These are phyloP conservation scores for Meyerozyma elateridarum DNA, from an alignment of 1,139 yeast genomes.

Conservation along the genomic window DNA sequence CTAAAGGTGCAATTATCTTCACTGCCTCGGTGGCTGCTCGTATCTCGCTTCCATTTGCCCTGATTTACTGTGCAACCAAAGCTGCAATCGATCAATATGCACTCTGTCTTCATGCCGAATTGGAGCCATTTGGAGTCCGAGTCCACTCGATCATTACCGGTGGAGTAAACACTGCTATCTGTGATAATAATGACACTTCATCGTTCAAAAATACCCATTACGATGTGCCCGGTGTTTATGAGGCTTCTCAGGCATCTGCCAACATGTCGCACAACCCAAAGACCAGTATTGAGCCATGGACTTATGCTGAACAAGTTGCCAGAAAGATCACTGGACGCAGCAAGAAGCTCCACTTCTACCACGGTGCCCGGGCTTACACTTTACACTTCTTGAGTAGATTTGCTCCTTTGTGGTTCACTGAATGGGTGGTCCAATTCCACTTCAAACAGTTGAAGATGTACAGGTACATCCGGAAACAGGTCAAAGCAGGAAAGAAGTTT, in stretches of 20 bases:
- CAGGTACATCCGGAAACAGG: slow-evolving; percentile 1
- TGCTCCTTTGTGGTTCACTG: slow-evolving; percentile 29
- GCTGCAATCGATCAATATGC: slow-evolving; percentile 28
- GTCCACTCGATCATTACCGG: slow-evolving; percentile 39
- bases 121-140: slow-evolving; percentile 32
- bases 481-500: too few relatives aligned
- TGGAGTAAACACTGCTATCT: slow-evolving; percentile 36
- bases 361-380: slow-evolving; percentile 21
- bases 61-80: slow-evolving; percentile 32
- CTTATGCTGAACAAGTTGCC: slow-evolving; percentile 30
- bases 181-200: slow-evolving; percentile 13
- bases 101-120: slow-evolving; percentile 17
- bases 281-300: slow-evolving; percentile 19
- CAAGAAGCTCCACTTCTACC: slow-evolving; percentile 29
- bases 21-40: slow-evolving; percentile 34
- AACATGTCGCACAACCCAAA: slow-evolving; percentile 24
- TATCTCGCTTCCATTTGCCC: slow-evolving; percentile 32
- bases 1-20: slow-evolving; percentile 35
- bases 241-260: slow-evolving; percentile 20
- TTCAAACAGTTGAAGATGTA: slow-evolving; percentile 28
- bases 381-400: slow-evolving; percentile 20
- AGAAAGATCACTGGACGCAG: slow-evolving; percentile 15
- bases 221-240: slow-evolving; percentile 27
- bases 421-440: slow-evolving; percentile 21
- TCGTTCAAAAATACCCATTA: slow-evolving; percentile 18